These are phyloP conservation scores for Eucalyptus polyanthemos DNA, from an alignment of 345 rosid genomes.

Conservation along the genomic window DNA sequence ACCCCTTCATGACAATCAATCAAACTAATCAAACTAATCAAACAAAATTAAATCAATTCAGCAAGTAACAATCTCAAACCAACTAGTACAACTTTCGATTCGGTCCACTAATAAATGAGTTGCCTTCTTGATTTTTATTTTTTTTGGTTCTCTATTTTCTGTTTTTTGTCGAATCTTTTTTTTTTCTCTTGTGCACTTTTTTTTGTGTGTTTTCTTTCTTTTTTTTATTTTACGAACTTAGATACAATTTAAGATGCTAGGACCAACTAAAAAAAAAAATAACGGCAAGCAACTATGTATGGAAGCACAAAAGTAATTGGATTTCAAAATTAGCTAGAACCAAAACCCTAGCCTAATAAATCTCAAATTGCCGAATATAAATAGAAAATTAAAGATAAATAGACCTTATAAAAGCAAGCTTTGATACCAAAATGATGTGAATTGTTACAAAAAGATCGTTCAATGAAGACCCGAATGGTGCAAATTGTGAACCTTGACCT, in stretches of 20 bases:
- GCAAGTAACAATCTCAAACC: not conserved
- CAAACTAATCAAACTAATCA: no score
- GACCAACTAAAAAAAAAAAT: no score
- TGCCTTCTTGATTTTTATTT: not conserved
- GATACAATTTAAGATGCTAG: not conserved
- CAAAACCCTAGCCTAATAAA: not conserved
- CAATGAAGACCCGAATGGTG: not conserved
- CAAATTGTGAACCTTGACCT: not conserved
- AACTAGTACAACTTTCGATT: no score
- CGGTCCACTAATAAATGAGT: not conserved
- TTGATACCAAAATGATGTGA: no score
- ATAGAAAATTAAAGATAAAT: not conserved
- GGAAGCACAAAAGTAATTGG: not conserved
- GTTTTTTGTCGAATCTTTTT: rapidly evolving
- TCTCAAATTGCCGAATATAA: no score
- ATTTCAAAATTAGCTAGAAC: not conserved
- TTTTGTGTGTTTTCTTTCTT: no score
- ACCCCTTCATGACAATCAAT: not conserved
- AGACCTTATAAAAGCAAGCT: not conserved
- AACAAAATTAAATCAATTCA: no score
- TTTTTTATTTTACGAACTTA: no score
- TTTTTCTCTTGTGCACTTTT: no score
- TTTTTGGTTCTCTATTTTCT: no score
- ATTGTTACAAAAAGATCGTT: no score
- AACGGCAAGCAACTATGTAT: no score